Evolutionary conservation across 495 filamentous ascomycete species (phyloP).

Genomic region (Penicillium steckii): DNA sequence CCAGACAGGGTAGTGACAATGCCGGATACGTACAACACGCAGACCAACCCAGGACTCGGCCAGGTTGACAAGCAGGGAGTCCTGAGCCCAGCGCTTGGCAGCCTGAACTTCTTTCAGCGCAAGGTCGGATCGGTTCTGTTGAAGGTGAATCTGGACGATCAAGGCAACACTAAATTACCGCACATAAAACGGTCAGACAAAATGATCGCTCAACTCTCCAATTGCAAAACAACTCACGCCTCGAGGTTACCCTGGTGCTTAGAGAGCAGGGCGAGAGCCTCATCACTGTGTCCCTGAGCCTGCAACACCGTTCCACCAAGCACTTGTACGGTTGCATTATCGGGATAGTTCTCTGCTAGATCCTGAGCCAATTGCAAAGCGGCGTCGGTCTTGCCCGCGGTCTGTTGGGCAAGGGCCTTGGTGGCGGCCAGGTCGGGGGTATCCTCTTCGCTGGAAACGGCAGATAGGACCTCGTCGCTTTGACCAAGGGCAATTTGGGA

Average conservation of each 20-base stretch:
- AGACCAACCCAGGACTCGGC: constrained; percentile 95
- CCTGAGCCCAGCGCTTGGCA: constrained; percentile 94
- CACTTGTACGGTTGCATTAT: constrained; percentile 81
- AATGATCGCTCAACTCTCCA: not conserved
- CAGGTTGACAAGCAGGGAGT: constrained; percentile 88
- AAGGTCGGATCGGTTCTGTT: constrained; percentile 86
- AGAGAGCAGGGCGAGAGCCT: constrained; percentile 73
- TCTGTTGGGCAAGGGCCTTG: constrained; percentile 70
- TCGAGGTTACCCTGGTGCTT: constrained; percentile 82
- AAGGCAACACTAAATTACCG: constrained; percentile 58
- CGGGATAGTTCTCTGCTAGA: constrained; percentile 60
- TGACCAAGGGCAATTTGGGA: constrained; percentile 80
- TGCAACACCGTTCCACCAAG: constrained; percentile 76
- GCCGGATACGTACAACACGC: constrained; percentile 63
- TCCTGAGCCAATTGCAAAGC: constrained; percentile 64
- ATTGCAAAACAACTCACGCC: constrained; percentile 58
- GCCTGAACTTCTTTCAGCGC: constrained; percentile 84
- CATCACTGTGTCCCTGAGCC: constrained; percentile 72
- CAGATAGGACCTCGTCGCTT: constrained; percentile 65
- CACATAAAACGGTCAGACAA: constrained; percentile 2
- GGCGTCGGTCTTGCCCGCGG: constrained; percentile 54
- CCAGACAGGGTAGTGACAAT: not conserved
- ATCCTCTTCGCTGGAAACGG: constrained; percentile 61
- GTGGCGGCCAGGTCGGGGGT: constrained; percentile 75
- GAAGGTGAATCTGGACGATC: constrained; percentile 85